phyloP scores from a whole-genome alignment of 1,284 basidiomycete genomes.

The Moesziomyces sp. region DNA sequence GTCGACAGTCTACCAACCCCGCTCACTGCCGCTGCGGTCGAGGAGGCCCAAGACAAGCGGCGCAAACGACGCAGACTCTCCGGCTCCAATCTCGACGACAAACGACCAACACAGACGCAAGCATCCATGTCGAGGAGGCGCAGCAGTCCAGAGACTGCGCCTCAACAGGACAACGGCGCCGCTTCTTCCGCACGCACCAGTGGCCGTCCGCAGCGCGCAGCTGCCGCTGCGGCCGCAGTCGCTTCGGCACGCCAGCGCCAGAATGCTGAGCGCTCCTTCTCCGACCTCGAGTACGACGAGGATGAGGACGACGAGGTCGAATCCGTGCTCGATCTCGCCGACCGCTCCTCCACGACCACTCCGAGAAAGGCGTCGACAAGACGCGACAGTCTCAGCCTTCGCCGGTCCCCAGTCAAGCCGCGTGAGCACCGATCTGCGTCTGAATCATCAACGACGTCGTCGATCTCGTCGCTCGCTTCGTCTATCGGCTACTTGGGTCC shows the following conservation, averaged over 20 bases:
- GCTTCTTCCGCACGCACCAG: not conserved
- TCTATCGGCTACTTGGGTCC: conserved; percentile 42
- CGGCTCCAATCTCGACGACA: conserved; percentile 4
- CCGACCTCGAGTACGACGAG: conserved; percentile 30
- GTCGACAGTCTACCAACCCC: conserved; percentile 31
- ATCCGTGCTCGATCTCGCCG: conserved; percentile 14
- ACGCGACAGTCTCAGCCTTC: conserved; percentile 11
- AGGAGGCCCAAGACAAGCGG: conserved; percentile 14
- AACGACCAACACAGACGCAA: not conserved
- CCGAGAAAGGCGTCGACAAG: not conserved
- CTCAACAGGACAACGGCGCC: not conserved
- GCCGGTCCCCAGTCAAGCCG: conserved; percentile 8
- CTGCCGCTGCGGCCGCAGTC: conserved; percentile 21
- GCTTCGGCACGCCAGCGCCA: conserved; percentile 24
- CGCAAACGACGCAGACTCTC: conserved; percentile 25
- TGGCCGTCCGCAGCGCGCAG: conserved; percentile 29
- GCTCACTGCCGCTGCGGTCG: conserved; percentile 26
- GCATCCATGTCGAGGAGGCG: conserved; percentile 3
- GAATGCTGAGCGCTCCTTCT: conserved; percentile 30
- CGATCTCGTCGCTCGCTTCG: conserved; percentile 15
- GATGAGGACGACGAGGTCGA: conserved; percentile 18
- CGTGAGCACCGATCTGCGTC: conserved; percentile 22
- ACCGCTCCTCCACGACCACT: not conserved
- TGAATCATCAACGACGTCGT: conserved; percentile 10
- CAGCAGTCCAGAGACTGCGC: conserved; percentile 9